Conservation (phyloP, 228 moss, liverwort and hornwort species). For the Sphagnum magellanicum region DNA sequence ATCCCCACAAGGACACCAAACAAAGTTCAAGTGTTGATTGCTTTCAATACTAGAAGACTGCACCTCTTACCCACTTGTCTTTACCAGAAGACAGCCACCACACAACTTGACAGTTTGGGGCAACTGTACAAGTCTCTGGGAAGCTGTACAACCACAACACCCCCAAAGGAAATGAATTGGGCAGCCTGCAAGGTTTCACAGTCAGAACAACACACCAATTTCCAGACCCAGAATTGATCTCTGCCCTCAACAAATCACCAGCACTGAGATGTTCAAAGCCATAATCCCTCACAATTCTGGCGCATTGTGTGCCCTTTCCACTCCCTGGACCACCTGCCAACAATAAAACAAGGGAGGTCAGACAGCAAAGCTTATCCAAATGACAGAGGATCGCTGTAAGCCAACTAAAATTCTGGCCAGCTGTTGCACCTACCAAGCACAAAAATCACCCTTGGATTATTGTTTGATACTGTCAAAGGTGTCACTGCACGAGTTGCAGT, state of each 20-base stretch:
- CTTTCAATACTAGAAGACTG: too few relatives aligned
- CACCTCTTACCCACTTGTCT: too few relatives aligned
- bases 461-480: constrained; percentile 11
- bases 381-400: neutral
- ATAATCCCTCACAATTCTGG: constrained; percentile 73
- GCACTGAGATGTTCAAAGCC: constrained; percentile 88
- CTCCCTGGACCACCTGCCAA: constrained; percentile 93
- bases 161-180: neutral
- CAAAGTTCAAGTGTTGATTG: too few relatives aligned
- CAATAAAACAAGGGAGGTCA: constrained; percentile 1
- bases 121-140: neutral
- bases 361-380: neutral
- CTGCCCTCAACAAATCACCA: constrained; percentile 91
- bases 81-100: too few relatives aligned
- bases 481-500: neutral
- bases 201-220: constrained; percentile 33
- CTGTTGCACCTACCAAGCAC: constrained; percentile 66
- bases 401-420: neutral
- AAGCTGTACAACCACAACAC: neutral
- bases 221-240: constrained; percentile 68
- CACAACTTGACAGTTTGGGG: too few relatives aligned
- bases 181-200: neutral
- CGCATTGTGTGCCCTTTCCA: constrained; percentile 94
- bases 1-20: neutral
- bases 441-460: constrained; percentile 62